A percentile compares a stretch with the other conserved stretches of the same genome.
Evolutionary conservation across 257 asterid genomes (phyloP).

Genomic region (Jasminum sambac): DNA sequence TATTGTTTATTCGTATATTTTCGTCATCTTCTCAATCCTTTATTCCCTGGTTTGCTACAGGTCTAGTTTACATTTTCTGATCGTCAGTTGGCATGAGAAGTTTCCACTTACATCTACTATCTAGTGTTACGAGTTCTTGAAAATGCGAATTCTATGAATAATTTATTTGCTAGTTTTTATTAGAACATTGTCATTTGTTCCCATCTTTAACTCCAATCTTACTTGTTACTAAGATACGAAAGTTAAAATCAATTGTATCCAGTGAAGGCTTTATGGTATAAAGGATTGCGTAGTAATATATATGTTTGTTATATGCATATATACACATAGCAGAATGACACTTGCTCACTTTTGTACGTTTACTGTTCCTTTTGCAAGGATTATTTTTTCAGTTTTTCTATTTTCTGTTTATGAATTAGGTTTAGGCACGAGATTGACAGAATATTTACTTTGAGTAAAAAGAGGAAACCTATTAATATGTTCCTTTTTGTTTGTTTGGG

Average conservation of each 20-base stretch:
- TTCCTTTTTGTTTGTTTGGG: conserved; percentile 15
- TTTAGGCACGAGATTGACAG: background rate
- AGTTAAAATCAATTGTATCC: background rate
- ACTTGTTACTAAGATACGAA: background rate
- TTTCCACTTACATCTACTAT: background rate
- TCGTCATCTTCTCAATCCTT: background rate
- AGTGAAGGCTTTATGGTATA: background rate
- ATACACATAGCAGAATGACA: background rate
- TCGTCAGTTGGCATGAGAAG: background rate
- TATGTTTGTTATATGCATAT: too few species aligned
- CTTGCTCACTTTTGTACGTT: background rate
- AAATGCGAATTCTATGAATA: background rate
- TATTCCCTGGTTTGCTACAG: background rate
- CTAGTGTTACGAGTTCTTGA: background rate
- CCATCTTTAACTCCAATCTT: background rate
- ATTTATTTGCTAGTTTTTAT: background rate
- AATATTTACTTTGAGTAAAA: background rate
- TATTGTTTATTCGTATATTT: conserved; percentile 26
- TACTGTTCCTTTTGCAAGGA: background rate
- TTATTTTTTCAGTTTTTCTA: background rate
- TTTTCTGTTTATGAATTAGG: background rate
- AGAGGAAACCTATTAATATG: background rate
- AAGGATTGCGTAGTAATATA: background rate
- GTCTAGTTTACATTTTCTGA: background rate
- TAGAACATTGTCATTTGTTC: background rate